phyloP scores from a whole-genome alignment of 805 yeast species.

The Komagataella ulmi region DNA sequence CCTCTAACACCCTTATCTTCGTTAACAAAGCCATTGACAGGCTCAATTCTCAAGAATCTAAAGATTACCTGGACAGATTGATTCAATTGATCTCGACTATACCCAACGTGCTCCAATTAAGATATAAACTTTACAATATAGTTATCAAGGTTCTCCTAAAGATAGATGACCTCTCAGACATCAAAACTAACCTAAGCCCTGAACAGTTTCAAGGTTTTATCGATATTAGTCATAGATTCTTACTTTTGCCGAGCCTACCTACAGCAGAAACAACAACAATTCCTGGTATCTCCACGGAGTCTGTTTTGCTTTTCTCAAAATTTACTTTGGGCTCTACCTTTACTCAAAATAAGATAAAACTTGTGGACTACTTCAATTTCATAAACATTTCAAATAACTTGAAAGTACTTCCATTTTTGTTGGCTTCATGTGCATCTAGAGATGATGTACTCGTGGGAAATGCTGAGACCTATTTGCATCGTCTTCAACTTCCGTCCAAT shows the following conservation, averaged over 20 bases:
- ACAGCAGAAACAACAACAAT: conserved; percentile 30
- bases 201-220: not conserved
- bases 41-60: conserved; percentile 22
- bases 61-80: conserved; percentile 30
- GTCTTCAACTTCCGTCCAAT: conserved; percentile 39
- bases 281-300: conserved; percentile 52
- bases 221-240: not conserved
- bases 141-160: conserved; percentile 35
- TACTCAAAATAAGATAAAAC: conserved; percentile 30
- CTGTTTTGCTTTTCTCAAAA: conserved; percentile 48
- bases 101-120: conserved; percentile 14
- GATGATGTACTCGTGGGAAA: conserved; percentile 39
- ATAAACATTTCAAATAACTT: conserved; percentile 12
- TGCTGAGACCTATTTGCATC: conserved; percentile 38
- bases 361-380: conserved; percentile 19
- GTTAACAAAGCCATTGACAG: conserved; percentile 58
- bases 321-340: conserved; percentile 50
- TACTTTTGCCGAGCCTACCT: conserved; percentile 10
- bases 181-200: not conserved
- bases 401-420: conserved; percentile 22
- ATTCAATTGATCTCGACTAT: conserved; percentile 29
- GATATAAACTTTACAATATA: conserved; percentile 49
- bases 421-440: conserved; percentile 54
- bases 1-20: conserved; percentile 16
- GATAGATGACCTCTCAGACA: not conserved